Base-by-base conservation (phyloP, 441 rosid species). In the Bruguiera hainesii region DNA sequence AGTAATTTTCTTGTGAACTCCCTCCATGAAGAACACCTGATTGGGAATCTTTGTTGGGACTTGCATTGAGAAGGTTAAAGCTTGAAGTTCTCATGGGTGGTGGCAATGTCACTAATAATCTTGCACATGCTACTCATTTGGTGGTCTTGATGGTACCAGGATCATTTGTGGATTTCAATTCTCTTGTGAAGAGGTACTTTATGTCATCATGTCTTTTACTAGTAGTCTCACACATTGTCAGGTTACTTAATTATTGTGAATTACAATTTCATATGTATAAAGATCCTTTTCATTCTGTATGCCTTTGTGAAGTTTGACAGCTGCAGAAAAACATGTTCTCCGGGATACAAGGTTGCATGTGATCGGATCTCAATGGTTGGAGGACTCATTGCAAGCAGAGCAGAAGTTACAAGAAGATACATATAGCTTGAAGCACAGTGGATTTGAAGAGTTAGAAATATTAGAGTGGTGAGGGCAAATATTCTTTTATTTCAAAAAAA, bases 71-170 rank as follows among this genome's bases (percentile, higher is more conserved):
- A 82, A 92, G 98, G 79, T 76, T 89, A 84, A 83, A 78, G 78
- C 85, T 80, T 75, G 93, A 89, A 77, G 83, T 95, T 70, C 60
- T 74, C 60, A 86, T 88, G 91, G 85, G 82, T 51, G 97, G 98
- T 76, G 99, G 99, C 50, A 85, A 80, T 78, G 80, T 89, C 70
- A 83, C 82, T 74, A 51, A 84, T 74, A 75, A 78, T 79, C 83
- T 90, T 75, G 64, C 77, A 26, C 75, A 83, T 61, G 88, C 96
- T 20, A 89, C 97, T 11, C 98, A 95, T 77, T 52, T 92, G 79
- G 89, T 90, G 48, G 83, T 90, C 76, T 73, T 92, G 65, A 53
- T 75, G n/a, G 35, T 60, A 62, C 76, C 86, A 20, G 97, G 84
- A 74, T 71, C 75, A 37, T 62, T 75, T 29, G 61, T 83, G 63